Base-by-base conservation (phyloP, 345 rosid species). In the Syzygium oleosum region DNA sequence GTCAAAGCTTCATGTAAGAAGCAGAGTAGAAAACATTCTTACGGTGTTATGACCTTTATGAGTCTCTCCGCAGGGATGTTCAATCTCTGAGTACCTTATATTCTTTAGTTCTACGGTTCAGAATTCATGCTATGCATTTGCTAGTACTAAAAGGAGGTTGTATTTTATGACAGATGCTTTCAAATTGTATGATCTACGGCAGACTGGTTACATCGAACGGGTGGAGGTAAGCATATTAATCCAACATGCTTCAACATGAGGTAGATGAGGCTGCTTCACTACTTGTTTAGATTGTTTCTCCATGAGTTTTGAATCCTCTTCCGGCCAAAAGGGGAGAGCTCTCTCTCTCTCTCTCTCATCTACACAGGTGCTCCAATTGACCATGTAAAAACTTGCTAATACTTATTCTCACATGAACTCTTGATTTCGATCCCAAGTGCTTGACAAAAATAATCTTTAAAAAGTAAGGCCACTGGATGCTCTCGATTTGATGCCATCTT, bases 161-260 rank as follows among this genome's bases (percentile, higher is more conserved):
- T 29, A 6, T 84, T 63, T 83, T 51, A 17, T 87, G 13, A 80
- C 91, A 89, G 91, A 73, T 79, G 87, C 88, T 54, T 91, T 91
- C 87, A 88, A 68, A 80, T 54, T 90, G 55, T 88, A 91, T 65
- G 91, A 91, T 85, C 84, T 91, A 51, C 79, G 91, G 63, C 90
- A 86, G 86, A 85, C 92, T 52, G 90, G 90, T 84, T 91, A 51
- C 63, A 88, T 90, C 23, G 92, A 91, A 59, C 88, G 63, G 49
- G 88, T 87, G 63, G 91, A 91, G 90, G 91, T 91, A 51, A 86
- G 59, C 46, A 46, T 84, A 84, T 13, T 22, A 15, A 25, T 84
- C 43, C 59, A 63, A 9, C 5, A 17, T 56, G 43, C 84, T 73
- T 73, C 80, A 34, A 73, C 46, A 46, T 73, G 46, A 73, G 49